Evolutionary conservation across 2,329 filamentous ascomycete genomes (phyloP), one percentile per base, ranked within the genome.

Genomic region (Stachybotrys chlorohalonatus): DNA sequence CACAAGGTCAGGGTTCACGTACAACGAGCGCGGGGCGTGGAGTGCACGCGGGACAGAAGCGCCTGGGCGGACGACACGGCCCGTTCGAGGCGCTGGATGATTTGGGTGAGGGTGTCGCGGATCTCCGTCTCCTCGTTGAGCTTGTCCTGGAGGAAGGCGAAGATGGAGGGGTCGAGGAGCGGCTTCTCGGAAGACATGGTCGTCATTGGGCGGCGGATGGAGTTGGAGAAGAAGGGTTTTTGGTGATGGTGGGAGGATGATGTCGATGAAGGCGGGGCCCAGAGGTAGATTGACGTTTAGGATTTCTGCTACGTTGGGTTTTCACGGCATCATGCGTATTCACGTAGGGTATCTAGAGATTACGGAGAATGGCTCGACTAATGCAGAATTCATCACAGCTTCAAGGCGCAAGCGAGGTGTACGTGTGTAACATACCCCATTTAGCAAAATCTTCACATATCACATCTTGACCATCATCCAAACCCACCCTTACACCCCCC

Each of bases 111-210:
- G 64, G 89, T 84, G 75, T 97, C 93, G 65, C 89, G 85, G 54
- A 95, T 85, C 54, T 81, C 78, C 8, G 83, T 80, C 68, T 97
- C 94, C 70, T 95, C 87, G 63, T 97, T 94, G 63, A 96, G 90
- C 70, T 92, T 92, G 56, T 81, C 76, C 73, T 96, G 93, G 58
- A 99, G 85, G 63, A 87, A 82, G 66, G 91, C 84, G 72, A 97
- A 96, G 69, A 97, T 89, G 60, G 82, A 80, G 57, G 89, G 86
- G 69, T 95, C 86, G 65, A 94, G 69, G 32, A 75, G 71, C 51
- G 63, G 63, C 8, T 66, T 65, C 11, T 67, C 63, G 51, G 64
- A 58, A 54, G 68, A 62, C 69, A 71, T 72, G 56, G 50, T 61
- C 57, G 13, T 42, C 9, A 13, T 13, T 42, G 36, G 36, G 36